Evolutionary conservation across 148 eudicot genomes (phyloP).

Genomic region (Vaccinium corymbosum): DNA sequence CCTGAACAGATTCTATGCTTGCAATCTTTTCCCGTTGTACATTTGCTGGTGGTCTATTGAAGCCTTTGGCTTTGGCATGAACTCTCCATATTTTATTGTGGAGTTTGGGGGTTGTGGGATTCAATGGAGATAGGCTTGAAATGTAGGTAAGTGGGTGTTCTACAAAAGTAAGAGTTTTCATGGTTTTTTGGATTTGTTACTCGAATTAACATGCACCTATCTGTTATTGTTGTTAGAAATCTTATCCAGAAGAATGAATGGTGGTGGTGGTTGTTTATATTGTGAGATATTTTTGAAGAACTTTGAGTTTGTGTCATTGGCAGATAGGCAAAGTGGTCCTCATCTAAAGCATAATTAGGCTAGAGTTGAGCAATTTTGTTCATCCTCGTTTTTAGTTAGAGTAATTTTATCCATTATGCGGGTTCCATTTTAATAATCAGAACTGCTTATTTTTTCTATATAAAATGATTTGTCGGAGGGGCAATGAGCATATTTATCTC

Average conservation of each 20-base stretch:
- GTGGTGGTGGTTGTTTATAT: conserved; percentile 12
- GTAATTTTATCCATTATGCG: too few species aligned
- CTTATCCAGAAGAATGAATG: conserved; percentile 34
- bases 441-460: too few species aligned
- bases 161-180: conserved; percentile 24
- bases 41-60: conserved; percentile 13
- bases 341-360: too few species aligned
- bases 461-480: too few species aligned
- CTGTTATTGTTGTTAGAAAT: not conserved
- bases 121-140: conserved; percentile 17
- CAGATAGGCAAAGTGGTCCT: too few species aligned
- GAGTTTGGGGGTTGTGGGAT: conserved; percentile 13
- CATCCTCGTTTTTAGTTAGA: too few species aligned
- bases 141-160: conserved; percentile 14
- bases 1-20: not conserved
- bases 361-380: too few species aligned
- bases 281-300: conserved; percentile 7
- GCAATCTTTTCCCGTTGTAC: not conserved
- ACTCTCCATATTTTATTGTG: conserved; percentile 21
- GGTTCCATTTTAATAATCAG: too few species aligned
- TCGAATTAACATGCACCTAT: not conserved
- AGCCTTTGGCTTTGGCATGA: conserved; percentile 39
- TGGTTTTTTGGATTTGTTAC: conserved; percentile 18
- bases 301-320: not conserved
- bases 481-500: too few species aligned